phyloP scores from a whole-genome alignment of 2,329 filamentous ascomycete species.

The Botrytis elliptica region DNA sequence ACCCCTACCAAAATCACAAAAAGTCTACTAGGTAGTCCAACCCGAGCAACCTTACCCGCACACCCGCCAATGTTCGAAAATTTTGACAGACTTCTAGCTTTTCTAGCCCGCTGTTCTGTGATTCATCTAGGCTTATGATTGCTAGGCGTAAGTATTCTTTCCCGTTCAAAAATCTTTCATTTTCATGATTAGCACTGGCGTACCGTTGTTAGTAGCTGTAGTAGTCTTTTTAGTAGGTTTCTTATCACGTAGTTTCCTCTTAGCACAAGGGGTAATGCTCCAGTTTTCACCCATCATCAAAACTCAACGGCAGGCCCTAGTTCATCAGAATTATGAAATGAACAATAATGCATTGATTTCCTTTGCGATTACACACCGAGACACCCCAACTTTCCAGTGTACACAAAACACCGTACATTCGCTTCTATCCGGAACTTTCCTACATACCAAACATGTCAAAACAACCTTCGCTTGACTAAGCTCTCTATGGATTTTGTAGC shows the following conservation, averaged over 20 bases:
- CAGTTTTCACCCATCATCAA: not conserved
- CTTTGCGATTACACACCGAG: not conserved
- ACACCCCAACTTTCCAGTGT: not conserved
- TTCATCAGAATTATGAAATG: conserved; percentile 16
- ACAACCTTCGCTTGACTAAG: conserved; percentile 11
- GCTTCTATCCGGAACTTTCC: not conserved
- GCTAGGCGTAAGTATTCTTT: not conserved
- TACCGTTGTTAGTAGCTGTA: not conserved
- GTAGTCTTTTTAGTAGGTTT: not conserved
- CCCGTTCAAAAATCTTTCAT: not conserved
- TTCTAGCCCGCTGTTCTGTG: not conserved
- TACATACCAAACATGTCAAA: conserved; percentile 12
- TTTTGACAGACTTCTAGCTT: conserved; percentile 11
- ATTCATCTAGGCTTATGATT: not conserved
- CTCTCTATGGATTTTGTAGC: conserved; percentile 13
- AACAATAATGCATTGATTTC: conserved; percentile 9
- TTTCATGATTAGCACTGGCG: not conserved
- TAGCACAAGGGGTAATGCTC: not conserved
- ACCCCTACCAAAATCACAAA: not conserved
- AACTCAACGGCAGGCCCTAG: conserved; percentile 14
- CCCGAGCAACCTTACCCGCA: conserved; percentile 13
- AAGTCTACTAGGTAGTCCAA: not conserved
- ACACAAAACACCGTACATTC: not conserved
- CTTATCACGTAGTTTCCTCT: not conserved
- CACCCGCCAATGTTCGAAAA: conserved; percentile 16